Conservation (phyloP, 2,329 filamentous ascomycete genomes). For the Xylogone sp. region DNA sequence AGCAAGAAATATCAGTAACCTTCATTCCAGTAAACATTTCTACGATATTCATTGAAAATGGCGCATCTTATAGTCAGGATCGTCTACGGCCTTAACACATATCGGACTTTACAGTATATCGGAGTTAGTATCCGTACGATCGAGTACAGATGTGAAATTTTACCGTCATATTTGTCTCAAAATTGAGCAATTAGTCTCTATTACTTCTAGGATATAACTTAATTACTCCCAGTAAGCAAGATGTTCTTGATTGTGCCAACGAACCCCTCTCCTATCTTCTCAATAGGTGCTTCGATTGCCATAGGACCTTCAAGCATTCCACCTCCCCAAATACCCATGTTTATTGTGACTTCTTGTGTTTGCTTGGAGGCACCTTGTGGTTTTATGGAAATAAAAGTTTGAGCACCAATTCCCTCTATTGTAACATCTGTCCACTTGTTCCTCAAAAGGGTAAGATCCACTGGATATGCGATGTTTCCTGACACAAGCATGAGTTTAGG, state of each 20-base stretch:
- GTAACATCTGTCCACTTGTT: slow-evolving; percentile 29
- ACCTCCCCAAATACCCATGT: slow-evolving; percentile 3
- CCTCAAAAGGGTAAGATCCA: slow-evolving; percentile 34
- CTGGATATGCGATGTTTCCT: slow-evolving; percentile 31
- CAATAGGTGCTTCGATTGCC: slow-evolving; percentile 5
- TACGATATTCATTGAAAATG: too few species aligned
- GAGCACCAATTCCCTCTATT: slow-evolving; percentile 30
- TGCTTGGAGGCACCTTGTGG: not conserved
- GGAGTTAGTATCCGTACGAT: too few species aligned
- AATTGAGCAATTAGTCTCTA: too few species aligned
- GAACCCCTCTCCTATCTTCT: slow-evolving; percentile 2
- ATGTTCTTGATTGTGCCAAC: not conserved
- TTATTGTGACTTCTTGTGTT: slow-evolving; percentile 1
- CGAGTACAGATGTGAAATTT: too few species aligned
- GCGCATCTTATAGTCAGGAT: too few species aligned
- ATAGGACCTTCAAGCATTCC: slow-evolving; percentile 3
- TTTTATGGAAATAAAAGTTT: slow-evolving; percentile 25
- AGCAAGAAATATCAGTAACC: too few species aligned
- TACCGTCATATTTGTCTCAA: too few species aligned
- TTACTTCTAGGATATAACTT: not conserved
- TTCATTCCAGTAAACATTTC: too few species aligned
- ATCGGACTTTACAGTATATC: too few species aligned
- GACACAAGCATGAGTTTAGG: slow-evolving; percentile 31
- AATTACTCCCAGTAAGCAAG: not conserved
- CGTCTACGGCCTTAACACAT: too few species aligned